Conservation (phyloP, 495 filamentous ascomycete species). For the Hypoxylon intermedium region DNA sequence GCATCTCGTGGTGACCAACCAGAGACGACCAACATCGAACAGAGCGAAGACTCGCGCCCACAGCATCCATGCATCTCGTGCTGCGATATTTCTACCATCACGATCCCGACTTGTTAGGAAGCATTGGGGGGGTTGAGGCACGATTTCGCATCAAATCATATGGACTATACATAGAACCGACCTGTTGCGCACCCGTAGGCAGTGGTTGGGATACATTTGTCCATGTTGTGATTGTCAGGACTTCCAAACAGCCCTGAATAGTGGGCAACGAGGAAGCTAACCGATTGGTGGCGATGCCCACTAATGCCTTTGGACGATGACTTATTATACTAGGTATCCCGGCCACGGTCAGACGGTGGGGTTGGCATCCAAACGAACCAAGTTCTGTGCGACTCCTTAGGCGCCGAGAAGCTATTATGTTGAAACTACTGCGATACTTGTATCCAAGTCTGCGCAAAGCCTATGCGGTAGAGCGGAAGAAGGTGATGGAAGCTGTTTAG, state of each 20-base stretch:
- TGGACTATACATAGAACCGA: constrained; percentile 18
- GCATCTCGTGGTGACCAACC: constrained; percentile 42
- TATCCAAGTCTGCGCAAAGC: constrained; percentile 8
- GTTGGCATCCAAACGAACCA: constrained; percentile 18
- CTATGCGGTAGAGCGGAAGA: constrained; percentile 9
- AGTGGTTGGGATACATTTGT: neutral
- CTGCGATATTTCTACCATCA: constrained; percentile 27
- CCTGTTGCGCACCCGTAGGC: constrained; percentile 15
- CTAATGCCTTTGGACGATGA: constrained; percentile 19
- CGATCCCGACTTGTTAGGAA: constrained; percentile 22
- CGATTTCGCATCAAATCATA: constrained; percentile 8
- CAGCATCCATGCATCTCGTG: constrained; percentile 27
- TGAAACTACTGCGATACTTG: constrained; percentile 15
- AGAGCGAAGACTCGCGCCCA: constrained; percentile 34
- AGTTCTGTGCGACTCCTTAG: constrained; percentile 8
- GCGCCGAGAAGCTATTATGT: constrained; percentile 17
- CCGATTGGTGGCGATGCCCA: constrained; percentile 30
- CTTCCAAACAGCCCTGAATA: constrained; percentile 15
- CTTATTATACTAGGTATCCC: constrained; percentile 32
- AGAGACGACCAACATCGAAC: constrained; percentile 34
- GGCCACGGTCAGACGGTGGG: constrained; percentile 27
- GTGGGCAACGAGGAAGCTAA: constrained; percentile 24
- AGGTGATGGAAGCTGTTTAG: constrained; percentile 29
- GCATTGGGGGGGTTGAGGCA: constrained; percentile 9
- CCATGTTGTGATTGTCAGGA: constrained; percentile 3